These are phyloP conservation scores for Lipomyces orientalis DNA, from an alignment of 805 yeast species.

Conservation along the genomic window DNA sequence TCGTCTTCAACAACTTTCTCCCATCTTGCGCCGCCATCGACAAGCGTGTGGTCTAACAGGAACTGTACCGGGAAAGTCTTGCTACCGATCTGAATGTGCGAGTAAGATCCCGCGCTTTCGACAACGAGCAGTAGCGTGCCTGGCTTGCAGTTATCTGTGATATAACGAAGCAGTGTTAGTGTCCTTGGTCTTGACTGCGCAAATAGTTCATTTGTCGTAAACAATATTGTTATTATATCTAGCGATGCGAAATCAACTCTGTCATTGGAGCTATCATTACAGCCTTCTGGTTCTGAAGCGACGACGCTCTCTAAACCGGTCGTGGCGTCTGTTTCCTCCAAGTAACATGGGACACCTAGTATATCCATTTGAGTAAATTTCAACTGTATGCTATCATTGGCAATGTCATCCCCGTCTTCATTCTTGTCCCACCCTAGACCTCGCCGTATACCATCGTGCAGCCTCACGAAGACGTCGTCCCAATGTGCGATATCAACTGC, in stretches of 20 bases:
- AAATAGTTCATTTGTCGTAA: conserved; percentile 88
- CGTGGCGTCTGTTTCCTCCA: conserved; percentile 3
- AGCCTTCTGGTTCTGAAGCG: background rate
- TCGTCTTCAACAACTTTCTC: conserved; percentile 67
- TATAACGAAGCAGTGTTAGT: conserved; percentile 60
- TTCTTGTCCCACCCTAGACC: conserved; percentile 10
- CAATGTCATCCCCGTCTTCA: background rate
- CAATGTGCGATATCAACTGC: conserved; percentile 83
- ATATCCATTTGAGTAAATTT: conserved; percentile 33
- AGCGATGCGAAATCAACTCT: conserved; percentile 29
- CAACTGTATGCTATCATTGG: conserved; percentile 6
- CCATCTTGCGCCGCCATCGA: conserved; percentile 54
- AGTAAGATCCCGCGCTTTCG: conserved; percentile 90
- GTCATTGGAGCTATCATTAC: background rate
- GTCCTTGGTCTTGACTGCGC: conserved; percentile 68
- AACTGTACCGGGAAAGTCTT: conserved; percentile 84
- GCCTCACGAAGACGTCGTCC: conserved; percentile 57
- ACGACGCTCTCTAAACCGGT: background rate
- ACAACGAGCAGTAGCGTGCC: conserved; percentile 71
- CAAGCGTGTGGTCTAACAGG: conserved; percentile 71
- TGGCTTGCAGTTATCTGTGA: conserved; percentile 56
- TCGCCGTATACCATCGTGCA: conserved; percentile 19
- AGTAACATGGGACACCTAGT: conserved; percentile 32
- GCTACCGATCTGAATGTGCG: conserved; percentile 75
- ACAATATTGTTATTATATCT: conserved; percentile 70